phyloP scores from a whole-genome alignment of 1,284 basidiomycete species.

The Jaminaea rosea region DNA sequence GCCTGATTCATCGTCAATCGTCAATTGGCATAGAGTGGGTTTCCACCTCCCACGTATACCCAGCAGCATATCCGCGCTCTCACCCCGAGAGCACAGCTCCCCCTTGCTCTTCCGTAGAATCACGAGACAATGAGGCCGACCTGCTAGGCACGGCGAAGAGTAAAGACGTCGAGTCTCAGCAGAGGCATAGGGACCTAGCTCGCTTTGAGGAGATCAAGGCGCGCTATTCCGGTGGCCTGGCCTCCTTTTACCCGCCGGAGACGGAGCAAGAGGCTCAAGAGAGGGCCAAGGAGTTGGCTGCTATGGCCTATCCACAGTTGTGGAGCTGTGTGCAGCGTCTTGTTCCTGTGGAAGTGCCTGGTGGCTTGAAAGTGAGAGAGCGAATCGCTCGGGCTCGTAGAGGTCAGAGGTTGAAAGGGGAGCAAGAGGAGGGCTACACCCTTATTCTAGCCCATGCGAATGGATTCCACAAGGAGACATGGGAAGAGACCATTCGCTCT shows the following conservation, averaged over 20 bases:
- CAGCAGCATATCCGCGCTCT: slow-evolving; percentile 60
- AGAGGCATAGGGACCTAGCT: slow-evolving; percentile 18
- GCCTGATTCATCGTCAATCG: neutral
- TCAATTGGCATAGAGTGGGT: slow-evolving; percentile 39
- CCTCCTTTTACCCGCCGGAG: slow-evolving; percentile 14
- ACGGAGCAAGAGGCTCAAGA: slow-evolving; percentile 7
- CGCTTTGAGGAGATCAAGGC: slow-evolving; percentile 13
- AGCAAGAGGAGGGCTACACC: slow-evolving; percentile 53
- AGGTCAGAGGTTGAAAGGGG: slow-evolving; percentile 5
- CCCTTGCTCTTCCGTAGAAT: slow-evolving; percentile 16
- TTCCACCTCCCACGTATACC: slow-evolving; percentile 62
- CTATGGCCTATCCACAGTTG: slow-evolving; percentile 1
- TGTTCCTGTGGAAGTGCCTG: neutral
- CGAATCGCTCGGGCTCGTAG: too few species aligned
- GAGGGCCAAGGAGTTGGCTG: neutral
- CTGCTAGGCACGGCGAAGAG: slow-evolving; percentile 7
- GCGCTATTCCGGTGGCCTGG: slow-evolving; percentile 11
- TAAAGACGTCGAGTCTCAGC: slow-evolving; percentile 18
- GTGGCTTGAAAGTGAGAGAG: too few species aligned
- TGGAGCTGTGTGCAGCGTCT: slow-evolving; percentile 8
- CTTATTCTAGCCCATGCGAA: slow-evolving; percentile 69
- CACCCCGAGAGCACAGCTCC: slow-evolving; percentile 14
- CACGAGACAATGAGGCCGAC: slow-evolving; percentile 2
- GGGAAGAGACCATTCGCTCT: slow-evolving; percentile 61
- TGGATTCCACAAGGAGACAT: slow-evolving; percentile 71